A percentile compares a stretch with the other conserved stretches of the same genome.
These are phyloP conservation scores for Exophiala aquamarina DNA, from an alignment of 2,329 filamentous ascomycete species.

Conservation along the genomic window DNA sequence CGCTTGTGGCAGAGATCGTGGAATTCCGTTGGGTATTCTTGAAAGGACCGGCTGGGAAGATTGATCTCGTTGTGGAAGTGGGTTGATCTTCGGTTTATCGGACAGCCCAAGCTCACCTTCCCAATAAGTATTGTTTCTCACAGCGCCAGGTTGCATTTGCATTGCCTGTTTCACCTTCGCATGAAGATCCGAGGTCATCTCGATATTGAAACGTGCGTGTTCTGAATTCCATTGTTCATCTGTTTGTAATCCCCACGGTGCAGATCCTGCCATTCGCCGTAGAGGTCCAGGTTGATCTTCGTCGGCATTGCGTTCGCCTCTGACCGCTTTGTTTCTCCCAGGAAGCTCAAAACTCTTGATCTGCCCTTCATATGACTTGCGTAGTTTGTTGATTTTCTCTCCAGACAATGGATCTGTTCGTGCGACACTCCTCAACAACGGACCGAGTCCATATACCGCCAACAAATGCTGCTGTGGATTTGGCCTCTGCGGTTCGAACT, in stretches of 20 bases:
- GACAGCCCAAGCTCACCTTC: slow-evolving; percentile 47
- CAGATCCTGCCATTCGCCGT: slow-evolving; percentile 33
- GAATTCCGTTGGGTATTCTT: slow-evolving; percentile 28
- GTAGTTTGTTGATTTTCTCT: slow-evolving; percentile 64
- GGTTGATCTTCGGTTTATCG: slow-evolving; percentile 43
- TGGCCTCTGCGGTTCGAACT: slow-evolving; percentile 53
- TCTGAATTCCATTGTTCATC: slow-evolving; percentile 53
- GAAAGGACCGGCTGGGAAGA: slow-evolving; percentile 31
- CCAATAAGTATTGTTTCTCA: slow-evolving; percentile 49
- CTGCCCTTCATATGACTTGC: slow-evolving; percentile 55
- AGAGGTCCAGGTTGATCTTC: slow-evolving; percentile 32
- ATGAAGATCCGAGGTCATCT: slow-evolving; percentile 40
- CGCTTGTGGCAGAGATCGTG: slow-evolving; percentile 14
- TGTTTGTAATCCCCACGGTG: slow-evolving; percentile 46
- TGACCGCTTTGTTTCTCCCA: slow-evolving; percentile 49
- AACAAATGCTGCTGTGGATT: slow-evolving; percentile 60
- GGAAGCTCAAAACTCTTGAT: slow-evolving; percentile 47
- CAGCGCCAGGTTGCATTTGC: slow-evolving; percentile 47
- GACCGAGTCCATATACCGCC: slow-evolving; percentile 56
- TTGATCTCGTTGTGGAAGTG: slow-evolving; percentile 31
- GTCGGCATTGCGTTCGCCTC: slow-evolving; percentile 36
- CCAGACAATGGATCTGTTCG: slow-evolving; percentile 61
- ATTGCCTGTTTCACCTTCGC: slow-evolving; percentile 46
- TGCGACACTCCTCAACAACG: slow-evolving; percentile 58
- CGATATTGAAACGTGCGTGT: slow-evolving; percentile 48